Evolutionary conservation across 1,284 basidiomycete species (phyloP), one percentile per base, ranked within the genome.

Genomic region (Ganoderma boninense): DNA sequence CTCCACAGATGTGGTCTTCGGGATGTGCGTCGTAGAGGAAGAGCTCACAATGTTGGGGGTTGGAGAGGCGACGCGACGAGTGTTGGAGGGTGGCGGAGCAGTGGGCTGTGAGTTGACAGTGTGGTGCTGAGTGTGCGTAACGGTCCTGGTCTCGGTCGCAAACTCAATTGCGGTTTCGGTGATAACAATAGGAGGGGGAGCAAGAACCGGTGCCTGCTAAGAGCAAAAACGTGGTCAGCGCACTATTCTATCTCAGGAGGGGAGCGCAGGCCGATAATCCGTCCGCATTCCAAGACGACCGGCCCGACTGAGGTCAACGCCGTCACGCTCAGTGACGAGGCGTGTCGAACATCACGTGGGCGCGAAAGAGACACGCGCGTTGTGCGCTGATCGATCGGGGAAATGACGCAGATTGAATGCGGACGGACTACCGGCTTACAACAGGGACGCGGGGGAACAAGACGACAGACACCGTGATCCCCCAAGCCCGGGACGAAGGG

Each of bases 401-500:
- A 66, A 65, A 57, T 49, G 66, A 40, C 63, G 68, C 72, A 65
- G 68, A 60, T 65, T 57, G 60, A 71, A 74, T 75, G 73, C 73
- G 80, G 80, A 80, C 82, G 81, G 84, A 82, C 83, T 84, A 84
- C 82, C 83, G 86, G 83, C 82, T 80, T 84, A 82, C 80, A 79
- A 78, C 59, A 82, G 87, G 89, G 90, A 89, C 46, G 82, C 89
- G 90, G 91, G 91, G 90, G 90, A 92, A 89, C 87, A 87, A 84
- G 85, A 84, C 80, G 85, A 83, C 61, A 84, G 86, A 86, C 84
- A 89, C 90, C 88, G 87, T 85, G 86, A 88, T 91, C 92, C 92
- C 92, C 92, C 90, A 89, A 91, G 90, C 92, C 92, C 90, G 87
- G 91, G 89, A 92, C 90, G 90, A 91, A 90, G 89, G 88, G 84